Evolutionary conservation across 2,329 filamentous ascomycete species (phyloP), one percentile per base, ranked within the genome.

Genomic region (Sporothrix globosa): DNA sequence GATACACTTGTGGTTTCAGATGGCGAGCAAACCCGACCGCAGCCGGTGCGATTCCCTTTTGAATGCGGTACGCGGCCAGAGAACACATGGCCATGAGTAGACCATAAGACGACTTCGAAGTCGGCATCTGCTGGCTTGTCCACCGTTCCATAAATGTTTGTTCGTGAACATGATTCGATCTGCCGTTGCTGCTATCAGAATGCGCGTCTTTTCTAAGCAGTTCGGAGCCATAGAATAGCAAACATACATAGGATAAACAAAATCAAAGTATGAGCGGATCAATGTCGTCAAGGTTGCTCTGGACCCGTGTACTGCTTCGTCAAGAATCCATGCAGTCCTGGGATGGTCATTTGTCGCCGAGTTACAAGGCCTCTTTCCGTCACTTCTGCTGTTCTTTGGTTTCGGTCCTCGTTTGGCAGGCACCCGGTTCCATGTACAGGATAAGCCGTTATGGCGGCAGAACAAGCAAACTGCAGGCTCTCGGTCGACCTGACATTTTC

Each of bases 171-270:
- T 70, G 27, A 34, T 70, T 54, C 2, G 48, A 70, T 53, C 68
- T 70, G 34, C 14, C 5, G 1, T 9, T 21, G 17, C 19, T 11
- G 2, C 50, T 66, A 34, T 66, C 66, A 24, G 24, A 53, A 56
- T 50, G 21, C 34, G 10, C 67, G 44, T 34, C 9, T 34, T 50
- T 30, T 34, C 24, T 44, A 50, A 24, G 21, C 10, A 11, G 17
- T 14, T 27, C 2, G 54, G 3, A 3, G 24, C 46, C 44, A 39
- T 44, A 69, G 10, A 7, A n/a, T 21, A 14, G 19, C 6, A 44
- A 48, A 65, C 70, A 53, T 24, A 70, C 70, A 72, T 61, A 44
- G 70, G 70, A 46, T 72, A 72, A 50, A 72, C 70, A 65, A 72
- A 72, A 50, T 72, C 61, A 58, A 70, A 70, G n/a, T 53, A 66